phyloP scores from a whole-genome alignment of 805 yeast species.

The Deakozyma indianensis region DNA sequence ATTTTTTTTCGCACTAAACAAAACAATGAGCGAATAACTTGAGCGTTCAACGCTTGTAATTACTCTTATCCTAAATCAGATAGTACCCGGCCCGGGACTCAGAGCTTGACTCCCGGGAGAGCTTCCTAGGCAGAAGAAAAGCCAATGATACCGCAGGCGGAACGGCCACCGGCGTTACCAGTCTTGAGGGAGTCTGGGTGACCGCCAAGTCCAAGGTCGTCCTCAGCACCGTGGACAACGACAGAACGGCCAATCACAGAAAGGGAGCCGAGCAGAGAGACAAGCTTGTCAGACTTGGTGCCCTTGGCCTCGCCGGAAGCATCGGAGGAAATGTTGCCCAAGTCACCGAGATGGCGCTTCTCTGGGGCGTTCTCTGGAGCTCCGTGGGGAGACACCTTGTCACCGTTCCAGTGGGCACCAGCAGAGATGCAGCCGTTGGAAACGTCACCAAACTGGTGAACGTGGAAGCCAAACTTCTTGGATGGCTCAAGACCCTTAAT shows the following conservation, averaged over 20 bases:
- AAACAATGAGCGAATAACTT: too few relatives aligned
- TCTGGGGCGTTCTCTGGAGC: constrained; percentile 67
- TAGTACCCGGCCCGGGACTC: too few relatives aligned
- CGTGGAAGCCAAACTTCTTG: constrained; percentile 64
- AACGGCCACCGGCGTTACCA: constrained; percentile 97
- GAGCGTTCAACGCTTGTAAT: too few relatives aligned
- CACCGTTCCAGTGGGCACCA: constrained; percentile 95
- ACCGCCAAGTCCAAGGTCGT: constrained; percentile 92
- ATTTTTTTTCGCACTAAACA: too few relatives aligned
- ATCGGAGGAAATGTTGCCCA: constrained; percentile 89
- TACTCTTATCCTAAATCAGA: too few relatives aligned
- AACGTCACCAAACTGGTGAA: constrained; percentile 97
- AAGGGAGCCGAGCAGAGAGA: constrained; percentile 75
- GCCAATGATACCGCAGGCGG: constrained; percentile 89
- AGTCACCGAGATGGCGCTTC: constrained; percentile 74
- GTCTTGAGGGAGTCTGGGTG: constrained; percentile 83
- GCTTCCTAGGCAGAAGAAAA: constrained; percentile 1
- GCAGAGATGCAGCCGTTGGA: constrained; percentile 99
- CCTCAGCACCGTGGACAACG: constrained; percentile 84
- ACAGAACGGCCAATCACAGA: constrained; percentile 91
- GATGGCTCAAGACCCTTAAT: constrained; percentile 38
- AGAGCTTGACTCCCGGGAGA: background rate
- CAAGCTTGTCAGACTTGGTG: constrained; percentile 55
- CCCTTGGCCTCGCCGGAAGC: constrained; percentile 87
- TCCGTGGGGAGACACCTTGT: constrained; percentile 72